Percentiles rank a stretch among this genome's conserved stretches.
These are phyloP conservation scores for Penicillium griseofulvum DNA, from an alignment of 2,329 filamentous ascomycete species.

Conservation along the genomic window DNA sequence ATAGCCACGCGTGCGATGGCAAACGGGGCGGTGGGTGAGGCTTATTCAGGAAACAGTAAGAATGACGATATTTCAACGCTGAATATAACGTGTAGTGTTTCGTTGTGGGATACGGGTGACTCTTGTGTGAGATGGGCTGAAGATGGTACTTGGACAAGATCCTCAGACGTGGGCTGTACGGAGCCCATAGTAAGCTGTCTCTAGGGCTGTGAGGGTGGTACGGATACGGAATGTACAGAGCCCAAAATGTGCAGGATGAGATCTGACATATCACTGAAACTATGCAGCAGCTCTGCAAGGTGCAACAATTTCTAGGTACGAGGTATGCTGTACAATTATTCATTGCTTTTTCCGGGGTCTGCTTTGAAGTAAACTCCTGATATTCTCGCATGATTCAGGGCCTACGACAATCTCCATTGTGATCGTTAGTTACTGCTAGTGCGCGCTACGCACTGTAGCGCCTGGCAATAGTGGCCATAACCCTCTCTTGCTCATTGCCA, in stretches of 20 bases:
- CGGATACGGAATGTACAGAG: not conserved
- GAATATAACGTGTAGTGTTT: not conserved
- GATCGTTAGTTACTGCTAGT: conserved; percentile 6
- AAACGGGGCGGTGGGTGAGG: not conserved
- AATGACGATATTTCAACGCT: not conserved
- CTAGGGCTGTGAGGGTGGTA: conserved; percentile 3
- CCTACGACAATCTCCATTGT: not conserved
- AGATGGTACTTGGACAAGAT: not conserved
- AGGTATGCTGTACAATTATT: not conserved
- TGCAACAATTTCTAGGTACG: not conserved
- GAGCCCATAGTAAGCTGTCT: not conserved
- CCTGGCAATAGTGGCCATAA: not conserved
- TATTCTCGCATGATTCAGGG: not conserved
- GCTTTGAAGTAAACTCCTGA: not conserved
- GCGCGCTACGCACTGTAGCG: not conserved
- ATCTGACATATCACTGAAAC: conserved; percentile 14
- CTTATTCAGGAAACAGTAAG: not conserved
- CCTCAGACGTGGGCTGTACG: not conserved
- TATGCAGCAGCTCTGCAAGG: not conserved
- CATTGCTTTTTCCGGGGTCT: not conserved
- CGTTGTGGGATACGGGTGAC: not conserved
- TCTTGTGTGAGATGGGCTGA: not conserved
- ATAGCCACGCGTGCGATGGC: not conserved
- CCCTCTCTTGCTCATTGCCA: not conserved
- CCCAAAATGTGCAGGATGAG: conserved; percentile 6